Evolutionary conservation across 2,329 filamentous ascomycete genomes (phyloP).

Genomic region (Fusarium citri): DNA sequence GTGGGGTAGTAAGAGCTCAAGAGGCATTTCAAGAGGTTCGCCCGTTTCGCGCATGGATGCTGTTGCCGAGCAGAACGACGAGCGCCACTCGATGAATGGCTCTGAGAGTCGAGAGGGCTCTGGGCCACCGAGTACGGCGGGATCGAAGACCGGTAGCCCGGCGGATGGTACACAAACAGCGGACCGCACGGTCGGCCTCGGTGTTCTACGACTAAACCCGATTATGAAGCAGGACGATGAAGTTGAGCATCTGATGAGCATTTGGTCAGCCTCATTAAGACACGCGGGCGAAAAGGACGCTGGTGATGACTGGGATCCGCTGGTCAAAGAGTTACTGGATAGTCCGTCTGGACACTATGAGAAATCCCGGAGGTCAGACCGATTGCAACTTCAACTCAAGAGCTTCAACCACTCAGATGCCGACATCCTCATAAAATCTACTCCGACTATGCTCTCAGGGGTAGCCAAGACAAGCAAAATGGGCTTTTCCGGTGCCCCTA

Average conservation of each 20-base stretch:
- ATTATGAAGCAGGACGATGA: conserved; percentile 79
- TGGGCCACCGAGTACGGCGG: conserved; percentile 65
- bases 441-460: conserved; percentile 86
- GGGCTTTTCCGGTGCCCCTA: conserved; percentile 92
- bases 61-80: conserved; percentile 64
- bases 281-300: conserved; percentile 68
- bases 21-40: conserved; percentile 66
- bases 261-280: conserved; percentile 76
- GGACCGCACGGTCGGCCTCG: conserved; percentile 77
- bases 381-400: conserved; percentile 82
- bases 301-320: conserved; percentile 75
- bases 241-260: conserved; percentile 77
- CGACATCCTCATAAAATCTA: conserved; percentile 83
- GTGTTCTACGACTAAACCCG: conserved; percentile 79
- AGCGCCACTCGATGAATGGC: conserved; percentile 51
- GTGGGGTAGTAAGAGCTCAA: conserved; percentile 72
- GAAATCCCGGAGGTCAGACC: conserved; percentile 77
- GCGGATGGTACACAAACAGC: conserved; percentile 47
- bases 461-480: conserved; percentile 87
- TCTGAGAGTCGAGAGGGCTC: conserved; percentile 59
- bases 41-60: conserved; percentile 64
- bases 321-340: conserved; percentile 79
- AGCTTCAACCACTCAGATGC: conserved; percentile 83
- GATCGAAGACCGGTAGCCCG: conserved; percentile 55
- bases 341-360: conserved; percentile 80